Base-by-base conservation (phyloP, 306 rosid genomes). In the Ammopiptanthus mongolicus region DNA sequence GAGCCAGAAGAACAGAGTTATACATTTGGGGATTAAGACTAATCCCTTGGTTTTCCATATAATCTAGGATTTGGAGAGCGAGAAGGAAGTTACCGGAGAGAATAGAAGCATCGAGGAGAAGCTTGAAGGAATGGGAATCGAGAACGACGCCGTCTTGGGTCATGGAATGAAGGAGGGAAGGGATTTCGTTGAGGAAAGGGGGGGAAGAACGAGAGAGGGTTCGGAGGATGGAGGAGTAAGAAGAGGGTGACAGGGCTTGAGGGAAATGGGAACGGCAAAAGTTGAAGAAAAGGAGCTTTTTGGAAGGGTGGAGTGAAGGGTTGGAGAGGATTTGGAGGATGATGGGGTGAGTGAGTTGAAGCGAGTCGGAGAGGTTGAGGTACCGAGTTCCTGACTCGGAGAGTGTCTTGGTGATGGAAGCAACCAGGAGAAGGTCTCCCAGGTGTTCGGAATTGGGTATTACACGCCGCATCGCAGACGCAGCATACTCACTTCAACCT, bases 271-370 rank as follows among this genome's bases (percentile, higher is more conserved):
- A 76, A 44, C 84, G 73, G 9, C 79, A 80, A 88, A 93, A 89
- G 2, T 67, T 71, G 86, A 91, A 91, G 85, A 94, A 88, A 69
- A 79, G 84, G 12, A 91, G 86, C 72, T 94, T 90, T 9, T 87
- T 82, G 3, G 93, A 87, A 13, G 90, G 90, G 48, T 84, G 86
- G 33, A 91, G 84, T 1, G 88, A 71, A 14, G 75, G 84, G 14
- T 84, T 81, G 39, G 80, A 55, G 62, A 94, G 96, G 78, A 91
- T 67, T 71, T 58, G 80, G 61, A 85, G 90, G 76, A 90, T 67
- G 63, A 91, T 79, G 56, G 88, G 74, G 5, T 86, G 80, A 5
- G 91, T 81, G 74, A 93, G 78, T 0, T 90, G 73, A 3, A 84
- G 66, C 9, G 91, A 67, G 48, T 44, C 79, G 14, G 82, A 23